phyloP scores from a whole-genome alignment of 371 early-diverging fungal species.

The Apophysomyces variabilis region DNA sequence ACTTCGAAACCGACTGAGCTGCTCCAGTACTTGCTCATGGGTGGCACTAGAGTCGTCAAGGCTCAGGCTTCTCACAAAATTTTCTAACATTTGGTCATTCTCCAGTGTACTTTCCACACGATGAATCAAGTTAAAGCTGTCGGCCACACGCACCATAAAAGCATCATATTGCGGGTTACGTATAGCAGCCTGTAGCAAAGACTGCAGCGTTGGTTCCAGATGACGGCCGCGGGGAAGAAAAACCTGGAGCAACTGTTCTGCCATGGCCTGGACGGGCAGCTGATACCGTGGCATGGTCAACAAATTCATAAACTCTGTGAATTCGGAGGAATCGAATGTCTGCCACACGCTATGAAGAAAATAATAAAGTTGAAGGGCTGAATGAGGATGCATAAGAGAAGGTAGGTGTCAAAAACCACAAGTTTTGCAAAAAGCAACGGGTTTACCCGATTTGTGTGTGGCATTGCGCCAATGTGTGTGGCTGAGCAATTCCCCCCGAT shows the following conservation, averaged over 20 bases:
- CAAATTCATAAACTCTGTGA: not conserved
- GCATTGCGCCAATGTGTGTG: too few relatives aligned
- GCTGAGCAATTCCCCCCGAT: too few relatives aligned
- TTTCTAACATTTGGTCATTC: conserved; percentile 1
- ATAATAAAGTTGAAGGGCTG: not conserved
- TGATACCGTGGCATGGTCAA: not conserved
- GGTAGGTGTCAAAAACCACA: not conserved
- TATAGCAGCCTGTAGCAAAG: conserved; percentile 3
- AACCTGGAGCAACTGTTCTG: not conserved
- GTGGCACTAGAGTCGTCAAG: conserved; percentile 14
- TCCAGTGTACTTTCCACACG: conserved; percentile 10
- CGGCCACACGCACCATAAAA: conserved; percentile 13
- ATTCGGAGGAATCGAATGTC: not conserved
- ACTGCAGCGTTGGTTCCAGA: not conserved
- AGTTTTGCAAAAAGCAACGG: too few relatives aligned
- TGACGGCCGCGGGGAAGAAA: not conserved
- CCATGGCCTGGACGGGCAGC: not conserved
- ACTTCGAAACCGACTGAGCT: not conserved
- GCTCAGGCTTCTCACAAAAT: conserved; percentile 15
- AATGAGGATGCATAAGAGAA: conserved; percentile 5
- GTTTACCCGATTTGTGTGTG: too few relatives aligned
- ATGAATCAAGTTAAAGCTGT: conserved; percentile 15
- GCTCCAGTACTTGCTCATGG: conserved; percentile 18
- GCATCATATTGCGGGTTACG: conserved; percentile 12
- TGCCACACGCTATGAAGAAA: conserved; percentile 8